phyloP scores from a whole-genome alignment of 2,329 filamentous ascomycete species.

The Trichoderma asperellum region DNA sequence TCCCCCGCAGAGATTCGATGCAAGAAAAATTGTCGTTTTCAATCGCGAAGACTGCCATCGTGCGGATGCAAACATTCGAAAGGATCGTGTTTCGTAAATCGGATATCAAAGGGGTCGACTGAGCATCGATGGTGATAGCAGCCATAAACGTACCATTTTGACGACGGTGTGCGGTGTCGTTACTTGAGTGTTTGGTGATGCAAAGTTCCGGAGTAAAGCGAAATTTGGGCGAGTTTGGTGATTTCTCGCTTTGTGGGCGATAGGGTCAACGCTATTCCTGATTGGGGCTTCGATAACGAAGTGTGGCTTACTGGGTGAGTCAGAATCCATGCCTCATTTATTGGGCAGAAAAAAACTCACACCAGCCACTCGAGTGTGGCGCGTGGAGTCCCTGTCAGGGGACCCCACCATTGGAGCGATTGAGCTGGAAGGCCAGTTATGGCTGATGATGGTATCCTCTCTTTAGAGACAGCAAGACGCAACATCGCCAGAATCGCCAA shows the following conservation, averaged over 20 bases:
- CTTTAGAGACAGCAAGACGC: constrained; percentile 18
- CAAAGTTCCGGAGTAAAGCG: constrained; percentile 43
- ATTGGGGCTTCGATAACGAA: constrained; percentile 34
- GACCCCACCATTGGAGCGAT: constrained; percentile 27
- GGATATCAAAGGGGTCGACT: constrained; percentile 25
- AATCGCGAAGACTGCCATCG: constrained; percentile 38
- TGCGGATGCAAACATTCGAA: constrained; percentile 37
- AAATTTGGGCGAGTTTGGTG: constrained; percentile 50
- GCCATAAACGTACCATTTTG: constrained; percentile 52
- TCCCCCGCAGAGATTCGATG: background rate
- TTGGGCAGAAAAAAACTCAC: constrained; percentile 32
- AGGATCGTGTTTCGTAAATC: constrained; percentile 22
- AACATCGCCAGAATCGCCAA: constrained; percentile 32
- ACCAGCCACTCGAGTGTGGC: constrained; percentile 20
- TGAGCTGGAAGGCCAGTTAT: constrained; percentile 26
- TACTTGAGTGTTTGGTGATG: constrained; percentile 49
- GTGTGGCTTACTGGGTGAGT: constrained; percentile 22
- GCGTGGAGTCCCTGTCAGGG: constrained; percentile 16
- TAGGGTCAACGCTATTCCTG: constrained; percentile 45
- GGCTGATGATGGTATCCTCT: constrained; percentile 22
- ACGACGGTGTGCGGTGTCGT: constrained; percentile 52
- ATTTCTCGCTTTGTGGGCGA: constrained; percentile 52
- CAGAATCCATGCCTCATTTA: constrained; percentile 33
- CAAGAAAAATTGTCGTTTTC: constrained; percentile 2
- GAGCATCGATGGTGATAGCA: constrained; percentile 20